Percentiles rank a stretch among this genome's conserved stretches.
These are phyloP conservation scores for Orbilia blumenaviensis DNA, from an alignment of 2,329 filamentous ascomycete species.

Conservation along the genomic window DNA sequence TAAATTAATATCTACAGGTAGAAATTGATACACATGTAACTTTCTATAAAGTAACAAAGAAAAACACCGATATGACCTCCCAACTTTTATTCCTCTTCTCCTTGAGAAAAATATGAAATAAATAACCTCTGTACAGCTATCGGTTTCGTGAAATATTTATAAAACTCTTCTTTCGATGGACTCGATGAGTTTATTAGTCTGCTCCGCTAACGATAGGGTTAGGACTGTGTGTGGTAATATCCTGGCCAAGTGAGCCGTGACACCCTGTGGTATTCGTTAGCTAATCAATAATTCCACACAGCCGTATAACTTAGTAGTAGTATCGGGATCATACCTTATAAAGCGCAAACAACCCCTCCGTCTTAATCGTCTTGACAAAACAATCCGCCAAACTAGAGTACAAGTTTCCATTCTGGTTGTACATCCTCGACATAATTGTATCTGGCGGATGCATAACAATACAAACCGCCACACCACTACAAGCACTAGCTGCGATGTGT, in stretches of 20 bases:
- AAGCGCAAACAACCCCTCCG: slow-evolving; percentile 88
- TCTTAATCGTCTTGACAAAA: slow-evolving; percentile 85
- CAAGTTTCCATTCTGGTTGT: slow-evolving; percentile 98
- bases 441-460: slow-evolving; percentile 98
- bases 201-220: slow-evolving; percentile 90
- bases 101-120: no score
- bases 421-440: slow-evolving; percentile 97
- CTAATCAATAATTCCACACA: neutral
- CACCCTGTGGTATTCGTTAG: slow-evolving; percentile 66
- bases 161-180: slow-evolving; percentile 74
- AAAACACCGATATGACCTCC: neutral
- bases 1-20: slow-evolving; percentile 22
- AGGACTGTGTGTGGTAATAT: slow-evolving; percentile 96
- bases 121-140: no score
- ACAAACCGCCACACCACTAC: slow-evolving; percentile 94
- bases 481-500: slow-evolving; percentile 86
- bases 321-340: slow-evolving; percentile 72
- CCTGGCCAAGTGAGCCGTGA: slow-evolving; percentile 89
- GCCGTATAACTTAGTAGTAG: neutral
- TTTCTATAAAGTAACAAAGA: slow-evolving; percentile 8
- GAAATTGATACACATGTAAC: neutral
- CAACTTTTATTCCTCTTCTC: neutral
- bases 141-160: slow-evolving; percentile 26
- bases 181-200: slow-evolving; percentile 92
- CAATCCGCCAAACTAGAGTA: slow-evolving; percentile 95